Evolutionary conservation across 331 rosid species (phyloP).

Genomic region (Arachis monticola): DNA sequence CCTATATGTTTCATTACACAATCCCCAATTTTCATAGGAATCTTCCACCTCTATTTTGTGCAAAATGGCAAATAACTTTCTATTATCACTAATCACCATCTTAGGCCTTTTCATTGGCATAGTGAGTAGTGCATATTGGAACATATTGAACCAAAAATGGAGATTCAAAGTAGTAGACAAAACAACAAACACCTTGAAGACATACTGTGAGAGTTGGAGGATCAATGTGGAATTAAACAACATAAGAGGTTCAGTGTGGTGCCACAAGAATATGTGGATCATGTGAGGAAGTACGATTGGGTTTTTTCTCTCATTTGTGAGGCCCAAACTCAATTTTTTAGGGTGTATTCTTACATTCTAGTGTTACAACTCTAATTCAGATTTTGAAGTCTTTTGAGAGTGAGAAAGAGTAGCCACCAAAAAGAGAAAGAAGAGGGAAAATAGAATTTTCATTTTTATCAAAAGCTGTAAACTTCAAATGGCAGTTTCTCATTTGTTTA

Average conservation of each 20-base stretch:
- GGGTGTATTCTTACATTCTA: no score
- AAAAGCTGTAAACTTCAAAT: no score
- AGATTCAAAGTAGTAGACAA: conserved; percentile 8
- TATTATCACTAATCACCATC: conserved; percentile 20
- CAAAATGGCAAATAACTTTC: conserved; percentile 49
- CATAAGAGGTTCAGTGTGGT: conserved; percentile 54
- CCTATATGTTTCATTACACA: conserved; percentile 13
- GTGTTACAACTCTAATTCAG: no score
- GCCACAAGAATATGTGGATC: conserved; percentile 64
- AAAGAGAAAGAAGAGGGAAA: no score
- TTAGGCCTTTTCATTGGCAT: conserved; percentile 39
- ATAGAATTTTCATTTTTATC: no score
- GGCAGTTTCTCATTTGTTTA: no score
- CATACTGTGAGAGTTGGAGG: conserved; percentile 79
- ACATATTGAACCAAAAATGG: conserved; percentile 48
- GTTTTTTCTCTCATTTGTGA: no score
- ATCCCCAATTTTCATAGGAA: conserved; percentile 11
- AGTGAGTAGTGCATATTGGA: conserved; percentile 59
- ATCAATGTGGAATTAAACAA: conserved; percentile 39
- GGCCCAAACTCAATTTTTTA: no score
- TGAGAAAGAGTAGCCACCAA: no score
- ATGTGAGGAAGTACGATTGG: conserved; percentile 54
- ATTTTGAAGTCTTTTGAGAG: no score
- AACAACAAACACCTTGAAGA: conserved; percentile 45
- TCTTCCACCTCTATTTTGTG: conserved; percentile 8